phyloP scores from a whole-genome alignment of 805 yeast species.

The Barnettozyma sp. region DNA sequence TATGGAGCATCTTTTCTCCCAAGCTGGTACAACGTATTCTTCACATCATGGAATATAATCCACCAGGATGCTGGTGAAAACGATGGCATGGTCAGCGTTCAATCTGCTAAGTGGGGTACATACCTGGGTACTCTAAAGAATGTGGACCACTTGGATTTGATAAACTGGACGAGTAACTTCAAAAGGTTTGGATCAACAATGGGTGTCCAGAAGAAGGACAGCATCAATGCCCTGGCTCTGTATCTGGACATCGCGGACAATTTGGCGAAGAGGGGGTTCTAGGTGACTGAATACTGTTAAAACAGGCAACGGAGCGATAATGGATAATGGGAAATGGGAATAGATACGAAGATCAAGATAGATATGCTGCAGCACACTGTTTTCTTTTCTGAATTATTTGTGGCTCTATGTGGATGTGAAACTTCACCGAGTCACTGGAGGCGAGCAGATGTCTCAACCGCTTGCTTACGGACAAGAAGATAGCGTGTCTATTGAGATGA shows the following conservation, averaged over 20 bases:
- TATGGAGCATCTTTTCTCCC: conserved; percentile 77
- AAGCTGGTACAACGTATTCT: conserved; percentile 51
- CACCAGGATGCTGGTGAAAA: conserved; percentile 45
- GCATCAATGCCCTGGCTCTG: conserved; percentile 58
- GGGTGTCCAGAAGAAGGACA: conserved; percentile 22
- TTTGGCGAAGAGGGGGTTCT: conserved; percentile 52
- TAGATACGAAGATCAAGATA: too few relatives aligned
- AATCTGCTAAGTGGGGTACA: conserved; percentile 77
- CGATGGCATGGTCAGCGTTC: conserved; percentile 82
- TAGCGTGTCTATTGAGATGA: too few relatives aligned
- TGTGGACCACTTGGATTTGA: conserved; percentile 81
- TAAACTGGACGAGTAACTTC: conserved; percentile 67
- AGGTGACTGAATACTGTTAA: too few relatives aligned
- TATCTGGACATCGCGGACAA: conserved; percentile 63
- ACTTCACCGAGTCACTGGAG: too few relatives aligned
- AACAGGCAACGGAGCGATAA: too few relatives aligned
- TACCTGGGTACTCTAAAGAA: conserved; percentile 71
- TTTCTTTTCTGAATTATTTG: too few relatives aligned
- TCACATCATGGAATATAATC: conserved; percentile 59
- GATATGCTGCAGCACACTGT: too few relatives aligned
- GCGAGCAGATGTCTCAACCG: too few relatives aligned
- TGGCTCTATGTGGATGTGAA: too few relatives aligned
- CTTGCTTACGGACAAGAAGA: too few relatives aligned
- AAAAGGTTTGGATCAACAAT: conserved; percentile 26
- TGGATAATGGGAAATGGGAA: too few relatives aligned